Conservation (phyloP, 768 basidiomycete species). For the Lactarius deliciosus region DNA sequence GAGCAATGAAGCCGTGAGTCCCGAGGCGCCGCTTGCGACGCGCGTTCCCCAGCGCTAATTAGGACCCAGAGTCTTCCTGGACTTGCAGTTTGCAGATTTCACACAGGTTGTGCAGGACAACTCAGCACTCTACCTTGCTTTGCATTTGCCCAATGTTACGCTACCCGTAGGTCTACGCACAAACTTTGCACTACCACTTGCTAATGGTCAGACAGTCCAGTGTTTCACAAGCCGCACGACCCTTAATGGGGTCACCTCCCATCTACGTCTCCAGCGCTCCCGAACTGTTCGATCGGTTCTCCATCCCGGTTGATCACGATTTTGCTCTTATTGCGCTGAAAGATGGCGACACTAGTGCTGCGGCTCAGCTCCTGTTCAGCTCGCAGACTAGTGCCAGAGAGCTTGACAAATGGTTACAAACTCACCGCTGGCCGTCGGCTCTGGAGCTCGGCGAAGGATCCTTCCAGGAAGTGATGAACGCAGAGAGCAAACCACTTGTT, state of each 20-base stretch:
- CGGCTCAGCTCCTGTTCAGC: constrained; percentile 42
- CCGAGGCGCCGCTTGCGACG: neutral
- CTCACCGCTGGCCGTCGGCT: constrained; percentile 69
- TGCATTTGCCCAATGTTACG: constrained; percentile 42
- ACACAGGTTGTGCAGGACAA: constrained; percentile 44
- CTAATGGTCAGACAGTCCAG: constrained; percentile 40
- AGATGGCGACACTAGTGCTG: constrained; percentile 52
- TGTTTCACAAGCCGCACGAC: constrained; percentile 56
- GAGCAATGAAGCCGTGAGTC: constrained; percentile 69
- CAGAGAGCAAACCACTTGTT: constrained; percentile 70
- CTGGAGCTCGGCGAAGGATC: constrained; percentile 74
- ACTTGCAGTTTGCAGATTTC: constrained; percentile 46
- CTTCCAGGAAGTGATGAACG: constrained; percentile 86
- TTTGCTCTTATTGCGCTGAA: constrained; percentile 71
- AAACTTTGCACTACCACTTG: neutral
- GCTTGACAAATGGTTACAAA: constrained; percentile 52
- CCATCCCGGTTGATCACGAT: constrained; percentile 36
- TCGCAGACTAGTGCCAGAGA: constrained; percentile 20
- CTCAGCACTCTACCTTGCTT: constrained; percentile 58
- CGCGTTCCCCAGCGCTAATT: constrained; percentile 12
- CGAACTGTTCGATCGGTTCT: constrained; percentile 38
- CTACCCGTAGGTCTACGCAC: constrained; percentile 37
- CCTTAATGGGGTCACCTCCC: constrained; percentile 49
- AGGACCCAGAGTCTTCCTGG: constrained; percentile 37
- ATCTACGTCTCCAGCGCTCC: constrained; percentile 44